phyloP scores from a whole-genome alignment of 495 filamentous ascomycete species.

The Pseudevernia furfuracea region DNA sequence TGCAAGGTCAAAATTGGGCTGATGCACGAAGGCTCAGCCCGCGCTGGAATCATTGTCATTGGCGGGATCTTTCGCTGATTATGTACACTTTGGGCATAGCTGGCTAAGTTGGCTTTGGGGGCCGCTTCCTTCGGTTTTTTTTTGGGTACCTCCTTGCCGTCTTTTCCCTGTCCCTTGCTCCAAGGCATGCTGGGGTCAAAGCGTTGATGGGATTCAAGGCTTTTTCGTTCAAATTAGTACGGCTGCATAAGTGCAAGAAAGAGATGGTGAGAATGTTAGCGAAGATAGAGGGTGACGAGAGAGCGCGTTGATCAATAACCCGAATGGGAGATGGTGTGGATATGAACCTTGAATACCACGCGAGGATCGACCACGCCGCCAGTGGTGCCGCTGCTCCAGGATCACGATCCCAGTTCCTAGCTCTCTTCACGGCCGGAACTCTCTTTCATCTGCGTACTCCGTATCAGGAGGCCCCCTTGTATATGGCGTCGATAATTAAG shows the following conservation, averaged over 20 bases:
- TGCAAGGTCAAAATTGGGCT: constrained; percentile 26
- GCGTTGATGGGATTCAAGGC: background rate
- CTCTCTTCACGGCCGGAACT: background rate
- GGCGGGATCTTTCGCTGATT: constrained; percentile 15
- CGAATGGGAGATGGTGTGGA: constrained; percentile 1
- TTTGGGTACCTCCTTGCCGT: constrained; percentile 2
- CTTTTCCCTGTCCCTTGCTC: background rate
- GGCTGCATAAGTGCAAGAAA: background rate
- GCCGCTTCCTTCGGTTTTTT: constrained; percentile 7
- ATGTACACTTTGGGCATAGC: constrained; percentile 7
- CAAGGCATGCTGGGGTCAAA: background rate
- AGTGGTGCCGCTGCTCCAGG: constrained; percentile 15
- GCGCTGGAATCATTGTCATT: constrained; percentile 20
- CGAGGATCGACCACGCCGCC: constrained; percentile 20
- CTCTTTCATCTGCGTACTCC: background rate
- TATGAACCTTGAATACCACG: constrained; percentile 23
- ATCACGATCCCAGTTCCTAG: constrained; percentile 9
- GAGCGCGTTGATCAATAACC: constrained; percentile 10
- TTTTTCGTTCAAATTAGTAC: background rate
- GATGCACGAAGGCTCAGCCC: constrained; percentile 24
- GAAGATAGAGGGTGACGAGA: constrained; percentile 13
- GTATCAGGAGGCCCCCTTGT: background rate
- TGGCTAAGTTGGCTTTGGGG: constrained; percentile 8
- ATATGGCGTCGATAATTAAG: background rate
- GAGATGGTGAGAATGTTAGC: background rate